Base-by-base conservation (phyloP, 2,329 filamentous ascomycete species). In the Chaetomium globosum region DNA sequence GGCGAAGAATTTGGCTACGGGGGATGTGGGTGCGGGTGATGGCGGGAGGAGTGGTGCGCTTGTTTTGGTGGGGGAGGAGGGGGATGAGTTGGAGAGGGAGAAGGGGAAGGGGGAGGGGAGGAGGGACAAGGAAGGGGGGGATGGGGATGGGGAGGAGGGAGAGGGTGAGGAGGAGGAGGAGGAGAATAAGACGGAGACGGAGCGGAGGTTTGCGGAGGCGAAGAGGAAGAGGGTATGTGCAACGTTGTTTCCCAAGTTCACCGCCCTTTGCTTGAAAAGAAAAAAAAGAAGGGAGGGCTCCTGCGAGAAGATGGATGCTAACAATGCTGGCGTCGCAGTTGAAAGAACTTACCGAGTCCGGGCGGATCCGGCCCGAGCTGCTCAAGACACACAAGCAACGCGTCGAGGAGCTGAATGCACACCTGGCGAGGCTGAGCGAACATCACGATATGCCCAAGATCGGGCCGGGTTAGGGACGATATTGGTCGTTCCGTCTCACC, bases 331-430 rank as follows among this genome's bases (percentile, higher is more conserved):
- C 23, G 12, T 48, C 65, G 67, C 71, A 95, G 92, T 81, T 98
- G 73, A 87, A 95, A 72, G 89, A 97, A 73, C 83, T 92, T 68
- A 80, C 96, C 53, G 88, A 90, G 74, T 79, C 81, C 3, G 81
- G 82, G 2, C 78, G 79, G 7, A 76, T 81, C 8, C 77, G 82
- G 56, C 87, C 89, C 16, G 93, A 97, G 75, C 89, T 96, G 19
- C 86, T 94, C 71, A 98, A 97, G 82, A 96, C 93, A 33, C 95
- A 99, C 78, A 98, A 98, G 77, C 91, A 99, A 80, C 88, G 92
- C 12, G 94, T 99, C 52, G 93, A 98, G 77, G 93, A 97, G 76
- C 81, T 98, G 72, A 99, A 99, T 76, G 92, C 91, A 69, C 97
- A 98, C 76, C 81, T 99, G 43, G 95, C 92, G 70, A 90, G 89